A percentile compares a stretch with the other conserved stretches of the same genome.
phyloP scores from a whole-genome alignment of 2,329 filamentous ascomycete species.

The Passalora sequoiae region DNA sequence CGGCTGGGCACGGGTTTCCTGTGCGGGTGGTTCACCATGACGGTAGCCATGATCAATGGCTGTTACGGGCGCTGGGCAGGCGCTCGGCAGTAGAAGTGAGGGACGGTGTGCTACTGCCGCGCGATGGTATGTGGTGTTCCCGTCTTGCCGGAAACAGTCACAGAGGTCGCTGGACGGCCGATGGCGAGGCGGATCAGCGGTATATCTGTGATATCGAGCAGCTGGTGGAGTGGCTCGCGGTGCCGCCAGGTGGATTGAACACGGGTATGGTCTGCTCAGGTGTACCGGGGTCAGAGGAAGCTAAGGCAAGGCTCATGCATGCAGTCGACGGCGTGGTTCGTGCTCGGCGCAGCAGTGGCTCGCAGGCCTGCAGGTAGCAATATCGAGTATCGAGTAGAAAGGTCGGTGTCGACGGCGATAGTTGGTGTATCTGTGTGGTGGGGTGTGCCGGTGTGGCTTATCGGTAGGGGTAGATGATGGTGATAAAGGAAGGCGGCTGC shows the following conservation, averaged over 20 bases:
- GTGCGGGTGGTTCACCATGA: slow-evolving; percentile 6
- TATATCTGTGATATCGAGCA: slow-evolving; percentile 1
- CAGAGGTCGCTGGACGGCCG: too few species aligned
- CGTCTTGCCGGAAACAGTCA: too few species aligned
- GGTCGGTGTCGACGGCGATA: background rate
- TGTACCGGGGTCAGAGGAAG: background rate
- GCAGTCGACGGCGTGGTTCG: background rate
- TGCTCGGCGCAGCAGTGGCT: background rate
- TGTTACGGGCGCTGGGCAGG: too few species aligned
- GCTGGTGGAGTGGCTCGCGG: slow-evolving; percentile 1
- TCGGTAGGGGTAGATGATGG: too few species aligned
- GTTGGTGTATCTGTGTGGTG: background rate
- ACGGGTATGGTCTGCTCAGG: background rate
- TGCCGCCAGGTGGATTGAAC: background rate
- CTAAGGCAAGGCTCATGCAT: slow-evolving; percentile 4
- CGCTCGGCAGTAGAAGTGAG: too few species aligned
- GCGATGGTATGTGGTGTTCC: too few species aligned
- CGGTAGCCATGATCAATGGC: too few species aligned
- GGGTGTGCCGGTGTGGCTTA: background rate
- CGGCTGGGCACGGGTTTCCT: slow-evolving; percentile 11
- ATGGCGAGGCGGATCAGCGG: too few species aligned
- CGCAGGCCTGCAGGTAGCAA: background rate
- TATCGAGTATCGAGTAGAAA: background rate
- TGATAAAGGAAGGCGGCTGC: too few species aligned
- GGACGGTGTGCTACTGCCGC: too few species aligned